A percentile compares a stretch with the other conserved stretches of the same genome.
Conservation (phyloP, 805 yeast genomes). For the Candida schatavii region DNA sequence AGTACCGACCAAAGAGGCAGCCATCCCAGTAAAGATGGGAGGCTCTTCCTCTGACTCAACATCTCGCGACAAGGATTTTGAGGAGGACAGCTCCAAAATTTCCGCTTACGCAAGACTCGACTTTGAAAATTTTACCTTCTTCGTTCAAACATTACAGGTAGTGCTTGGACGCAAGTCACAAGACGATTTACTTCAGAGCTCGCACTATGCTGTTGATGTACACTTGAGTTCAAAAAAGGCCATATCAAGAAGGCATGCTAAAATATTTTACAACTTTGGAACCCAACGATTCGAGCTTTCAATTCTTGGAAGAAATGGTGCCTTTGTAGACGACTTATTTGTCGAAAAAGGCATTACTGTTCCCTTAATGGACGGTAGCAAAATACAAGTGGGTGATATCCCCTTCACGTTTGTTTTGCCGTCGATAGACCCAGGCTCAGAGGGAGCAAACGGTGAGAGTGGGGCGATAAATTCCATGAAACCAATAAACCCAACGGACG, state of each 20-base stretch:
- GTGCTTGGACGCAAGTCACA: conserved; percentile 81
- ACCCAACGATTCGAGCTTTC: conserved; percentile 91
- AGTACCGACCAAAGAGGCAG: conserved; percentile 18
- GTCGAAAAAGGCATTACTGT: conserved; percentile 90
- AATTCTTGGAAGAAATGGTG: conserved; percentile 93
- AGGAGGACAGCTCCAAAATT: conserved; percentile 29
- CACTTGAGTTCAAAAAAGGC: conserved; percentile 92
- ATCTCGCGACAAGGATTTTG: conserved; percentile 5
- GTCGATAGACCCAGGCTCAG: conserved; percentile 42
- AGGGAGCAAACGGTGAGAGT: conserved; percentile 20
- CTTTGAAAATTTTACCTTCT: conserved; percentile 89
- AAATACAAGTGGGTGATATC: conserved; percentile 90
- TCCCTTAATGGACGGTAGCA: conserved; percentile 76
- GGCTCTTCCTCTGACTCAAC: background rate
- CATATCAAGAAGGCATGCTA: conserved; percentile 90
- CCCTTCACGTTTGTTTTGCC: conserved; percentile 88
- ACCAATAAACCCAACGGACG: conserved; percentile 60
- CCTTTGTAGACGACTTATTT: conserved; percentile 88
- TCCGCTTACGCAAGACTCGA: conserved; percentile 76
- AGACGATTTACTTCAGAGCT: conserved; percentile 52
- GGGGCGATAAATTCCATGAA: conserved; percentile 20
- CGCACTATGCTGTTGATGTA: conserved; percentile 80
- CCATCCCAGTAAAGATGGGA: conserved; percentile 3
- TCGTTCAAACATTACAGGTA: conserved; percentile 94
- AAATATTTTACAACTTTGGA: conserved; percentile 93